Evolutionary conservation across 2,329 filamentous ascomycete genomes (phyloP), one percentile per base, ranked within the genome.

Genomic region (Cladosporium sp.): DNA sequence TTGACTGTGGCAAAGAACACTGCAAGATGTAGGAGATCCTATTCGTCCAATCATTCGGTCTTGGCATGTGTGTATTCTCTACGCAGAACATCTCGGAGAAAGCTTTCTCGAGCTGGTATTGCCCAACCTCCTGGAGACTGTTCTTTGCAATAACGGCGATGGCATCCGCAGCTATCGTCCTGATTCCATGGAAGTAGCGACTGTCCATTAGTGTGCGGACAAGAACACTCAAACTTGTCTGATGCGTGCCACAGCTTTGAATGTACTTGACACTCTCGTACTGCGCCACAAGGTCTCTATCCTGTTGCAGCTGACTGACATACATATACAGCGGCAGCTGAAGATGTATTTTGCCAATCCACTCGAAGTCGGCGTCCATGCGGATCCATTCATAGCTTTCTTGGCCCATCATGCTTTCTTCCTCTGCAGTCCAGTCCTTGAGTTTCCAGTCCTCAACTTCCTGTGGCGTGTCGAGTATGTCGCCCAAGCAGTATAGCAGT

Each of bases 311-410:
- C 73, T 99, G 94, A 20, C 94, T 97, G 60, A 96, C 86, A 72
- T 94, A 97, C 95, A 99, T 99, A 79, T 97, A 97, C 4, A 90
- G 85, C 47, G 91, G 91, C 82, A 97, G 91, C 63, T 87, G 88
- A 51, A 88, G 77, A 61, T 88, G 87, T 74, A 96, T 89, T 65
- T 88, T 88, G 74, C 89, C 94, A 59, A 97, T 87, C 94, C 94
- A 99, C 73, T 99, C 94, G 66, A 97, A 97, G 74, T 99, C 95
- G 15, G 93, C 92, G 73, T 99, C 94, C 76, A 97, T 89, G 19
- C 94, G 88, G 66, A 99, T 96, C 94, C 95, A 99, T 72, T 99
- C 94, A 69, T 97, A 99, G 0, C 91, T 96, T 71, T 99, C 94
- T 64, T 92, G 86, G 59, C 94, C 91, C 92, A 99, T 97, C 68